Conservation (phyloP, 192 early-diverging fungal species). For the Gaertneriomyces sp. region DNA sequence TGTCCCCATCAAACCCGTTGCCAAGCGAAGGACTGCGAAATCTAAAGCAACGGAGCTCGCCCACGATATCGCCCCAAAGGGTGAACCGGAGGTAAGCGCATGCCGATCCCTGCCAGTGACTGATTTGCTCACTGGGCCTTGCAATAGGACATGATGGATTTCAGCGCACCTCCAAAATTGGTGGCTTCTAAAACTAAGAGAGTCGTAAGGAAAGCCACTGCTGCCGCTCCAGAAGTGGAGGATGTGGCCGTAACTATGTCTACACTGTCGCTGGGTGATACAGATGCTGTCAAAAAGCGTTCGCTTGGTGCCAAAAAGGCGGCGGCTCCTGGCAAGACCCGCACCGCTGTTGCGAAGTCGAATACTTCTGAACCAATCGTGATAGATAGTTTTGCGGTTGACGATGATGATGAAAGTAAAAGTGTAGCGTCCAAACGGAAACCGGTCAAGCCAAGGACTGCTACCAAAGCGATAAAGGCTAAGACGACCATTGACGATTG, state of each 20-base stretch:
- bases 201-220: slow-evolving; percentile 1
- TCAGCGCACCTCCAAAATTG: background rate
- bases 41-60: background rate
- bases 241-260: slow-evolving; percentile 2
- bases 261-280: background rate
- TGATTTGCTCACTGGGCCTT: background rate
- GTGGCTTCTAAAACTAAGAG: background rate
- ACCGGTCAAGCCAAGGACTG: background rate
- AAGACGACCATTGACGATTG: background rate
- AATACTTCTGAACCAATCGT: background rate
- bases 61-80: background rate
- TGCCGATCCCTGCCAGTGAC: background rate
- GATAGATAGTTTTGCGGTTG: background rate
- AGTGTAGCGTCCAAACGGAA: background rate
- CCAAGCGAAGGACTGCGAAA: background rate
- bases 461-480: background rate
- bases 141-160: background rate
- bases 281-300: slow-evolving; percentile 9
- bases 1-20: slow-evolving; percentile 2
- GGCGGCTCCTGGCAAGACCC: background rate
- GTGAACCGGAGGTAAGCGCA: background rate
- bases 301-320: slow-evolving; percentile 6
- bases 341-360: slow-evolving; percentile 7
- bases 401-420: background rate
- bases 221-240: slow-evolving; percentile 1